phyloP scores from a whole-genome alignment of 2,329 filamentous ascomycete species.

The Claviceps digitariae region DNA sequence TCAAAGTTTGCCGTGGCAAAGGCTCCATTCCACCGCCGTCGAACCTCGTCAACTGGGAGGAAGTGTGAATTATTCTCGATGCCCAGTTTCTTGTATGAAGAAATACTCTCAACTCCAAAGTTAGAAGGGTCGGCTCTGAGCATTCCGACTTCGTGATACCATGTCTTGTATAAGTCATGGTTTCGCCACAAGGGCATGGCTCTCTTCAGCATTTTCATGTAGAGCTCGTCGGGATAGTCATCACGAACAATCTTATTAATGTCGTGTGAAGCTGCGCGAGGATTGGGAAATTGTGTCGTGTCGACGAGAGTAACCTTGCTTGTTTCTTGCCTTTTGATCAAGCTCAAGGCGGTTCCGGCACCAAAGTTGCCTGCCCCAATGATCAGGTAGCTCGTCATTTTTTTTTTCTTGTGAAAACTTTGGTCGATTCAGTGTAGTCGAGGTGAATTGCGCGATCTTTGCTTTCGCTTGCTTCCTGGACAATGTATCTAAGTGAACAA shows the following conservation, averaged over 20 bases:
- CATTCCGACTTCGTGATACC: conserved; percentile 47
- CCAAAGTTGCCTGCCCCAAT: conserved; percentile 31
- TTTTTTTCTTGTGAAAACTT: not conserved
- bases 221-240: conserved; percentile 26
- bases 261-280: conserved; percentile 31
- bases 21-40: conserved; percentile 39
- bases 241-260: conserved; percentile 31
- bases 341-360: conserved; percentile 26
- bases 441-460: not conserved
- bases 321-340: conserved; percentile 15
- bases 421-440: not conserved
- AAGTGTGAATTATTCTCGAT: conserved; percentile 26
- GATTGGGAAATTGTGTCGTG: conserved; percentile 22
- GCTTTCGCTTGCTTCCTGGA: not conserved
- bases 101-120: conserved; percentile 30
- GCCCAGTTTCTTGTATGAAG: conserved; percentile 21
- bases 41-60: conserved; percentile 36
- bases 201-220: conserved; percentile 26
- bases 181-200: conserved; percentile 26
- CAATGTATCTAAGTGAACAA: not conserved
- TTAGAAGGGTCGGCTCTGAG: conserved; percentile 25
- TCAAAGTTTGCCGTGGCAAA: conserved; percentile 44
- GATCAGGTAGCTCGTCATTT: conserved; percentile 19
- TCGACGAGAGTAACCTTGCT: conserved; percentile 23
- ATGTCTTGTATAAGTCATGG: conserved; percentile 35